Percentiles rank a stretch among this genome's conserved stretches.
Evolutionary conservation across 2,329 filamentous ascomycete genomes (phyloP).

Genomic region (Stromatinia cepivora): DNA sequence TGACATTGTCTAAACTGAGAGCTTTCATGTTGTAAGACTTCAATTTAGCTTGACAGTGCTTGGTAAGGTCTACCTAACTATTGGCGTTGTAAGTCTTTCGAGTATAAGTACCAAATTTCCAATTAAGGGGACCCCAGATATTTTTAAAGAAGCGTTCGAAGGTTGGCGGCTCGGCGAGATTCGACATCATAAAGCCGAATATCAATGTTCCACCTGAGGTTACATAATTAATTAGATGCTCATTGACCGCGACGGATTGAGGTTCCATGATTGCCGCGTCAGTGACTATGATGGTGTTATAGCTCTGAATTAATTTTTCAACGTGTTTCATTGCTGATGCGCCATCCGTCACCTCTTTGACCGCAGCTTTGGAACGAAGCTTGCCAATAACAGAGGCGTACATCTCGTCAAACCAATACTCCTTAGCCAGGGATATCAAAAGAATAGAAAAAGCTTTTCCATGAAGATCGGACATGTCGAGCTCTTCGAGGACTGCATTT

Average conservation of each 20-base stretch:
- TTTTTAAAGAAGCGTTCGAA: not conserved
- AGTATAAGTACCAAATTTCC: not conserved
- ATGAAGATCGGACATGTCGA: not conserved
- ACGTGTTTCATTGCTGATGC: not conserved
- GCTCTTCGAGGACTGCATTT: not conserved
- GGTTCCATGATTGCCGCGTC: not conserved
- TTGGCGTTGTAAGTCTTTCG: not conserved
- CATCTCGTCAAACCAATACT: not conserved
- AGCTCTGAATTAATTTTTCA: not conserved
- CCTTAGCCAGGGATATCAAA: not conserved
- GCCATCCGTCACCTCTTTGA: not conserved
- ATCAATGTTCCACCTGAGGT: not conserved
- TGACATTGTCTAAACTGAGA: not conserved
- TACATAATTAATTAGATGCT: not conserved
- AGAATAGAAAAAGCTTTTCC: not conserved
- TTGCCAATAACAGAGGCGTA: not conserved
- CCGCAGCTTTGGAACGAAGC: not conserved
- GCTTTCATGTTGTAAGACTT: constrained; percentile 4
- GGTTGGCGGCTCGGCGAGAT: not conserved
- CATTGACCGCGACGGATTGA: not conserved
- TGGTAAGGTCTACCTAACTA: not conserved
- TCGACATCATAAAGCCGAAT: not conserved
- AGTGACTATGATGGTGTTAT: not conserved
- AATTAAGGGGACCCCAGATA: not conserved
- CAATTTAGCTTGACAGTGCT: not conserved